Evolutionary conservation across 768 basidiomycete species (phyloP), one percentile per base, ranked within the genome.

Genomic region (Suillus decipiens): DNA sequence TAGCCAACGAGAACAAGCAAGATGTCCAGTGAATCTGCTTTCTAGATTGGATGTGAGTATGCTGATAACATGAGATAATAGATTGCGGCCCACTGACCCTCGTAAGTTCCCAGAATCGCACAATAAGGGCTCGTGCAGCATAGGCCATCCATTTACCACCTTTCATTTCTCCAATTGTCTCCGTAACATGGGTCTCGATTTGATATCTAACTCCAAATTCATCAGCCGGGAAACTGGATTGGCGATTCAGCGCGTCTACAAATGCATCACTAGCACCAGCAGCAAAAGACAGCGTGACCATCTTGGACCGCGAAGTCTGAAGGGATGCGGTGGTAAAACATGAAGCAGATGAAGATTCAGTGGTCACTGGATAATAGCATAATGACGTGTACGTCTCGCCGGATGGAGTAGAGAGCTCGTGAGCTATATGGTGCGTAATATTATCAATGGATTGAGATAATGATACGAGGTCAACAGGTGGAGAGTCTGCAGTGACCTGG

Each of bases 11-110:
- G 85, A 69, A 99, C 94, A 66, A 99, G 88, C 60, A 96, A 81
- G 70, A 99, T 98, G 76, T 99, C 97, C 28, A 96, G 86, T 0
- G 95, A 95, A 75, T 97, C 93, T 12, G 97, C 95, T 80, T 95
- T 93, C 87, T 92, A 76, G 14, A 61, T 41, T 69, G 64, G 24
- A 48, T 63, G 61, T 69, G 59, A 70, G 59, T 22, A 60, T 71
- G 10, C 66, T 47, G 9, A 24, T 15, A 17, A 39, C 31, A 60
- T 42, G 12, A 17, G 62, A 63, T 19, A 64, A 45, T 62, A 70
- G 0, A 17, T 5, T 56, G 10, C 9, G 22, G 8, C 60, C 43
- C 66, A 77, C 77, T 69, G 47, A 88, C 87, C 86, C 91, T 93
- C 54, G 92, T 86, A 37, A 96, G 81, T 59, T 89, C 86, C 86